Percentiles rank a stretch among this genome's conserved stretches.
phyloP scores from a whole-genome alignment of 1,139 yeast species.

The Geotrichum phurueaensis region DNA sequence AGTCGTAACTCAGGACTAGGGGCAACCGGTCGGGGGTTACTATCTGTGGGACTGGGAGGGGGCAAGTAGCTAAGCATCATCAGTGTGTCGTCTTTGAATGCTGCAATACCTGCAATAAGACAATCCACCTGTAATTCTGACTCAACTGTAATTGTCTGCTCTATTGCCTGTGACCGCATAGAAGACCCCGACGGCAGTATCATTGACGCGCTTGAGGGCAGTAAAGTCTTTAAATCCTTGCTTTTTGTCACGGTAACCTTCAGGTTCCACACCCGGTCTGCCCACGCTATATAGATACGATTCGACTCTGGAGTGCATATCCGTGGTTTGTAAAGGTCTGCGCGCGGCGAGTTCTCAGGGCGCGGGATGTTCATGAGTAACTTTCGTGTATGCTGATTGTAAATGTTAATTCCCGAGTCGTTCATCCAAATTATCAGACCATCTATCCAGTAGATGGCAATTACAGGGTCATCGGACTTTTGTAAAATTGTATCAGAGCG shows the following conservation, averaged over 20 bases:
- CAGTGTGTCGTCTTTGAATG: conserved; percentile 43
- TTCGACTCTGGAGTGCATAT: conserved; percentile 62
- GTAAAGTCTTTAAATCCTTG: conserved; percentile 7
- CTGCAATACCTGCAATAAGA: conserved; percentile 71
- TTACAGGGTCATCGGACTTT: conserved; percentile 64
- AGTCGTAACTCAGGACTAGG: conserved; percentile 67
- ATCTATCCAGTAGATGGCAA: conserved; percentile 51
- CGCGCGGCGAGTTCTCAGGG: conserved; percentile 58
- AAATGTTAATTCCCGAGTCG: conserved; percentile 61
- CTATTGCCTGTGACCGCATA: conserved; percentile 31
- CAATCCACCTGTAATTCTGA: conserved; percentile 51
- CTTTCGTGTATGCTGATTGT: conserved; percentile 25
- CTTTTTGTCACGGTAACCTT: conserved; percentile 37
- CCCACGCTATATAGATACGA: conserved; percentile 79
- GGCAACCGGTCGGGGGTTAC: conserved; percentile 19
- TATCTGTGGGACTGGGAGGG: conserved; percentile 21
- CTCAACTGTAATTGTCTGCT: conserved; percentile 54
- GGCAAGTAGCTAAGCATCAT: conserved; percentile 40
- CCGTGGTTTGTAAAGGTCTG: conserved; percentile 83
- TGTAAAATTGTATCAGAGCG: conserved; percentile 62
- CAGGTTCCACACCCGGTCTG: conserved; percentile 66
- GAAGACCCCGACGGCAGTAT: conserved; percentile 26
- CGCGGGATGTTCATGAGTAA: conserved; percentile 47
- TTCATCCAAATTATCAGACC: conserved; percentile 79
- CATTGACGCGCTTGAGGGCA: conserved; percentile 35